phyloP scores from a whole-genome alignment of 345 rosid genomes.

The Arabidopsis arenosa region DNA sequence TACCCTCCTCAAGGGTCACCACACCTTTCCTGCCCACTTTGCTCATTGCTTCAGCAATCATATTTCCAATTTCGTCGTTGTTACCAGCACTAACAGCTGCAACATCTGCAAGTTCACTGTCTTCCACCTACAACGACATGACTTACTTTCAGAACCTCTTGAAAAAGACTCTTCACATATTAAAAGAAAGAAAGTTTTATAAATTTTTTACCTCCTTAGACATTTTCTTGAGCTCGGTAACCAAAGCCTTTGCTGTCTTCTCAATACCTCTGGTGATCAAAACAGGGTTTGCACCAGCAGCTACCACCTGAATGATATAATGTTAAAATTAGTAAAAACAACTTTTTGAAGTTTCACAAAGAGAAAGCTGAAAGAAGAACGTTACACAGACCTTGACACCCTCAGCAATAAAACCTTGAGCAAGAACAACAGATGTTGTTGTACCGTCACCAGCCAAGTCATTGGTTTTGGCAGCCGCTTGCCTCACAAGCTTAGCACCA shows the following conservation, averaged over 20 bases:
- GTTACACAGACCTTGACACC: conserved; percentile 80
- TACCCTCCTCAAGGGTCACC: conserved; percentile 98
- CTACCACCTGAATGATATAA: conserved; percentile 69
- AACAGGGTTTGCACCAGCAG: conserved; percentile 99
- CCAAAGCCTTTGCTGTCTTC: conserved; percentile 89
- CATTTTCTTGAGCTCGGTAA: conserved; percentile 72
- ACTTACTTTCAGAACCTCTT: conserved; percentile 9
- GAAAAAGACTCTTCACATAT: not conserved
- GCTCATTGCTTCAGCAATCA: conserved; percentile 99
- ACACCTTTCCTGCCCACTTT: conserved; percentile 98
- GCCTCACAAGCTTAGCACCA: conserved; percentile 96
- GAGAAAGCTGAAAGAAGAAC: conserved; percentile 4
- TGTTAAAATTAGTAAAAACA: not conserved
- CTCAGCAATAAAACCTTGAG: conserved; percentile 95
- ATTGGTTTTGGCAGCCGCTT: conserved; percentile 97
- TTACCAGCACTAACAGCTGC: conserved; percentile 99
- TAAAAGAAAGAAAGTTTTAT: not conserved
- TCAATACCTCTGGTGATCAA: conserved; percentile 95
- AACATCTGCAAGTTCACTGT: conserved; percentile 98
- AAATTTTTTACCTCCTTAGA: conserved; percentile 77
- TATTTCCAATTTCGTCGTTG: conserved; percentile 86
- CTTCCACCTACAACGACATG: conserved; percentile 75
- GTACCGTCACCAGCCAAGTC: conserved; percentile 99
- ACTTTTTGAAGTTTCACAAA: not conserved
- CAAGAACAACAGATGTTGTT: conserved; percentile 98